Evolutionary conservation across 768 basidiomycete species (phyloP).

Genomic region (Lentinula edodes): DNA sequence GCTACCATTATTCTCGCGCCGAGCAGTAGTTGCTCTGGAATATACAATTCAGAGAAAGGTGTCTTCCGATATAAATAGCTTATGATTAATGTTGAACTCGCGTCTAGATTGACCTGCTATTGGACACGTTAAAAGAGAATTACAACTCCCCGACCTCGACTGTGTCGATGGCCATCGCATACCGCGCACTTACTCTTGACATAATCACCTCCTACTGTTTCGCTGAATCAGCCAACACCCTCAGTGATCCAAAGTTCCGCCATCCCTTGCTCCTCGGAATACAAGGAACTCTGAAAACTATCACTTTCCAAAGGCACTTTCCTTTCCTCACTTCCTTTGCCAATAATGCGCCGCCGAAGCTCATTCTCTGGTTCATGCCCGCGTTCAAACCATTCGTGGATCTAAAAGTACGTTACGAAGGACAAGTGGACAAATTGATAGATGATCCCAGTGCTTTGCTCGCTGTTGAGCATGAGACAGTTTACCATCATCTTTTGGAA

Average conservation of each 20-base stretch:
- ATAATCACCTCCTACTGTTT: conserved; percentile 39
- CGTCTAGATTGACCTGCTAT: conserved; percentile 27
- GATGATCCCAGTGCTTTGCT: conserved; percentile 9
- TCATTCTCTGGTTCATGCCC: conserved; percentile 7
- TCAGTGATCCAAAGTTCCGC: conserved; percentile 27
- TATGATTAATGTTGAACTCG: background rate
- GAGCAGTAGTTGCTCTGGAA: conserved; percentile 23
- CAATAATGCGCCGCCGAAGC: conserved; percentile 8
- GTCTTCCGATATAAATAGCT: background rate
- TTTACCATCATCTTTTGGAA: conserved; percentile 17
- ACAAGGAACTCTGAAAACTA: conserved; percentile 19
- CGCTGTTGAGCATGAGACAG: conserved; percentile 11
- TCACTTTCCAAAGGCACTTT: conserved; percentile 27
- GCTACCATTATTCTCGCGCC: conserved; percentile 31
- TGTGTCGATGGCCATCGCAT: conserved; percentile 33
- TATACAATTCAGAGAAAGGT: conserved; percentile 3
- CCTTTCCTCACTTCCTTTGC: conserved; percentile 19
- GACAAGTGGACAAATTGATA: conserved; percentile 13
- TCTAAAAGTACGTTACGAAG: conserved; percentile 8
- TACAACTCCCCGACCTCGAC: conserved; percentile 13
- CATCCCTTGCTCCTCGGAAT: conserved; percentile 28
- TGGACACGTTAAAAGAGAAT: conserved; percentile 10
- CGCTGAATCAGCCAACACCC: conserved; percentile 23
- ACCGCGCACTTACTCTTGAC: conserved; percentile 36
- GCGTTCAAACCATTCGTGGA: conserved; percentile 9